Evolutionary conservation across 2,329 filamentous ascomycete genomes (phyloP), one percentile per base, ranked within the genome.

Genomic region (Colletotrichum scovillei): DNA sequence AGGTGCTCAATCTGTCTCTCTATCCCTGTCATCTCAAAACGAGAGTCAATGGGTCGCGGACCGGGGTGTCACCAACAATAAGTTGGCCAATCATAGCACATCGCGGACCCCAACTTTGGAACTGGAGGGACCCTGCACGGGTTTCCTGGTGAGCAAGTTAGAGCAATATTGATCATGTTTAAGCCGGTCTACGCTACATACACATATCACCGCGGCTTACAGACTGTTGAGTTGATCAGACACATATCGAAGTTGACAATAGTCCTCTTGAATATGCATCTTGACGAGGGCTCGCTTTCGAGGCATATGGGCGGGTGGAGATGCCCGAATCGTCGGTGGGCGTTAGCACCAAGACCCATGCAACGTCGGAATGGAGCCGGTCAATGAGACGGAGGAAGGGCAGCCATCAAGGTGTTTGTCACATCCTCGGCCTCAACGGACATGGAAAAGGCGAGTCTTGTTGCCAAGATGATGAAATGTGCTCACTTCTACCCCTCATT

Each of bases 61-160:
- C 67, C 60, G 71, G 67, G 35, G 67, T 24, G 22, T 70, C 22
- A 49, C 19, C 24, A 46, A 62, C 49, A 46, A 52, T 8, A 32
- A 9, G 8, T 7, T 22, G 56, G 60, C 81, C 80, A 82, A 83
- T 82, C 79, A 82, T 38, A 32, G 8, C 38, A 9, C 67, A 26
- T 60, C 59, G 70, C 74, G n/a, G 5, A 14, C 58, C 74, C 76
- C 78, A 69, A 67, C 74, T 78, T 74, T 49, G 78, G 81, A 70
- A 72, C 69, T 35, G 14, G 11, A 26, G 8, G 19, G 22, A 22
- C 62, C 62, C 62, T 64, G 49, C 62, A 55, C n/a, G 30, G 22
- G n/a, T n/a, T 69, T 59, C 69, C n/a, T 53, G 28, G 67, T 80
- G 80, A 82, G 80, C 80, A 81, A 79, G 79, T 81, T 82, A 82